Percentiles rank a stretch among this genome's conserved stretches.
Evolutionary conservation across 2,329 filamentous ascomycete genomes (phyloP).

Genomic region (Dothiorella sarmentorum): DNA sequence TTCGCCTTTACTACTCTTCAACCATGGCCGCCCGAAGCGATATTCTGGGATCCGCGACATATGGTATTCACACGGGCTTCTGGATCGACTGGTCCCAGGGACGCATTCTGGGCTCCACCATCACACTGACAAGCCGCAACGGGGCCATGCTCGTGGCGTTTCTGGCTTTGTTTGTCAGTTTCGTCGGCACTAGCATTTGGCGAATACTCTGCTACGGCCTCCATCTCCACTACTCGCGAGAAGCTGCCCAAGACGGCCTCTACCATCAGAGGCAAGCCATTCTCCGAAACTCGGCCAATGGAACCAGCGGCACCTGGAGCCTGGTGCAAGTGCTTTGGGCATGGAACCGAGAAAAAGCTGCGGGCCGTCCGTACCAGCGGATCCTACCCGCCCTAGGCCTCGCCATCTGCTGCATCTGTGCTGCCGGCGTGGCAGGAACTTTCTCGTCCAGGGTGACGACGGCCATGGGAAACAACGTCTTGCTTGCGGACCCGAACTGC

Average conservation of each 20-base stretch:
- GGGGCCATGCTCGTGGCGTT: slow-evolving; percentile 26
- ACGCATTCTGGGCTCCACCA: slow-evolving; percentile 20
- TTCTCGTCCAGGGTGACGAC: slow-evolving; percentile 34
- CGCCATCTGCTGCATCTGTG: slow-evolving; percentile 22
- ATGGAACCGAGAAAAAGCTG: slow-evolving; percentile 19
- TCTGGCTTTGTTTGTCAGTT: slow-evolving; percentile 23
- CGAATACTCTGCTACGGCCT: slow-evolving; percentile 28
- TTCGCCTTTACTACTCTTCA: too few relatives aligned
- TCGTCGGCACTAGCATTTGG: slow-evolving; percentile 29
- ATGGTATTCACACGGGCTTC: slow-evolving; percentile 19
- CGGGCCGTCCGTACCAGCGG: not conserved
- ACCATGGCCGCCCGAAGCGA: too few relatives aligned
- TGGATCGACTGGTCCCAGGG: slow-evolving; percentile 24
- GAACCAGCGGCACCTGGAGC: slow-evolving; percentile 18
- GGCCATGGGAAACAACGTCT: slow-evolving; percentile 30
- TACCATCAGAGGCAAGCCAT: slow-evolving; percentile 35
- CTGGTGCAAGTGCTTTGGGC: slow-evolving; percentile 4
- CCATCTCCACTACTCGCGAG: slow-evolving; percentile 24
- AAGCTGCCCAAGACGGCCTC: slow-evolving; percentile 27
- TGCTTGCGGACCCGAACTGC: slow-evolving; percentile 26
- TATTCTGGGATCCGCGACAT: too few relatives aligned
- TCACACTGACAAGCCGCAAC: slow-evolving; percentile 21
- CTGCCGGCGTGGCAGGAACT: slow-evolving; percentile 29
- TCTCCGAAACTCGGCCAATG: slow-evolving; percentile 31
- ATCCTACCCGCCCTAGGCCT: slow-evolving; percentile 26